Conservation (phyloP, 345 rosid genomes). For the Melaleuca alternifolia region DNA sequence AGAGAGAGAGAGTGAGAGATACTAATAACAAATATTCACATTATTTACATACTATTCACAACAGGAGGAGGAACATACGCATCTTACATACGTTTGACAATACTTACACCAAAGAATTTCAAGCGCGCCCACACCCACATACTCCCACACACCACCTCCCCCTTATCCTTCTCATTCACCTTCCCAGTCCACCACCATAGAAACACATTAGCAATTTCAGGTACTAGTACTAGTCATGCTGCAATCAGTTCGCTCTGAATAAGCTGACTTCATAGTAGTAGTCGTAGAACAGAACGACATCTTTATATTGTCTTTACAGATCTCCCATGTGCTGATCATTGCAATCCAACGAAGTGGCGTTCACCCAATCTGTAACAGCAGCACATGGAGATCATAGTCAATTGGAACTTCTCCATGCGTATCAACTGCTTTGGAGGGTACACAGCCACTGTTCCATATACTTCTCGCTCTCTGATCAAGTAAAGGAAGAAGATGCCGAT, state of each 20-base stretch:
- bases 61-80: neutral
- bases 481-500: neutral
- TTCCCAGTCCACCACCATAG: neutral
- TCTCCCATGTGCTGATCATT: neutral
- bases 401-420: neutral
- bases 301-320: neutral
- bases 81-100: conserved; percentile 1
- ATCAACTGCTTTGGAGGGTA: conserved; percentile 32
- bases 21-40: neutral
- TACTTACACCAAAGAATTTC: conserved; percentile 25
- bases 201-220: neutral
- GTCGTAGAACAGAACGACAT: neutral
- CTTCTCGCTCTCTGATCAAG: conserved; percentile 40
- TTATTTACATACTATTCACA: conserved; percentile 15
- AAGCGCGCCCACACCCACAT: neutral
- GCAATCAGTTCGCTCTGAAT: neutral
- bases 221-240: neutral
- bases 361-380: neutral
- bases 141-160: neutral
- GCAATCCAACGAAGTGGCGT: neutral
- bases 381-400: neutral
- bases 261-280: neutral
- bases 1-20: neutral
- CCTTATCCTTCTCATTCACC: neutral
- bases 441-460: conserved; percentile 57